Percentiles rank a stretch among this genome's conserved stretches.
phyloP scores from a whole-genome alignment of 148 eudicot species.

The Camellia lanceoleosa region DNA sequence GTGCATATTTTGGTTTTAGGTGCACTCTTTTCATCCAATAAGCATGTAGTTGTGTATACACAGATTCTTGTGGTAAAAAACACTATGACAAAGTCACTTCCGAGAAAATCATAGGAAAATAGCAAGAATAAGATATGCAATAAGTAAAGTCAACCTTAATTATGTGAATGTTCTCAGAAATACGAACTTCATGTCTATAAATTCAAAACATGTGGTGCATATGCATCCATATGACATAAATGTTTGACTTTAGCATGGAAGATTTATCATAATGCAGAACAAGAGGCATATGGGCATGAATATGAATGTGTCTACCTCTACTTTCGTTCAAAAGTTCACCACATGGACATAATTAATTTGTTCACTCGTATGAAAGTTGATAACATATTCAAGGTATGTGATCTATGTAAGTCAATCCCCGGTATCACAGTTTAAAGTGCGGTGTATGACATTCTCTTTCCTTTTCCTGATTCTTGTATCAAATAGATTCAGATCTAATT shows the following conservation, averaged over 20 bases:
- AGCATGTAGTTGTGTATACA: not conserved
- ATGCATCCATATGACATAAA: not conserved
- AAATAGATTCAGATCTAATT: not conserved
- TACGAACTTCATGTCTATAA: not conserved
- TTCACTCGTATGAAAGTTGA: too few relatives aligned
- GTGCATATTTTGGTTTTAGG: not conserved
- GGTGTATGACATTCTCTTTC: not conserved
- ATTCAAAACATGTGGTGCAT: not conserved
- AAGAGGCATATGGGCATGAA: too few relatives aligned
- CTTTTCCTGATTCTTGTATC: not conserved
- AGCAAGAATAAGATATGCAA: not conserved
- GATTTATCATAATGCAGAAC: not conserved
- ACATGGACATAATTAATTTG: too few relatives aligned
- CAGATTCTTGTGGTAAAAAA: not conserved
- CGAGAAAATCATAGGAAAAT: not conserved
- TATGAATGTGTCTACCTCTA: too few relatives aligned
- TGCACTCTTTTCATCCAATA: not conserved
- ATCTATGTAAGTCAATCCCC: not conserved
- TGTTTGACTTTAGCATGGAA: not conserved
- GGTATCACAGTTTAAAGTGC: not conserved
- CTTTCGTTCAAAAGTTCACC: too few relatives aligned
- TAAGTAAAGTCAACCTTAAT: not conserved
- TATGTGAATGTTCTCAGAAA: not conserved
- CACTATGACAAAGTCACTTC: not conserved
- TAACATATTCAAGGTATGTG: too few relatives aligned